Conservation (phyloP, 2,329 filamentous ascomycete genomes). For the Aspergillus vadensis region DNA sequence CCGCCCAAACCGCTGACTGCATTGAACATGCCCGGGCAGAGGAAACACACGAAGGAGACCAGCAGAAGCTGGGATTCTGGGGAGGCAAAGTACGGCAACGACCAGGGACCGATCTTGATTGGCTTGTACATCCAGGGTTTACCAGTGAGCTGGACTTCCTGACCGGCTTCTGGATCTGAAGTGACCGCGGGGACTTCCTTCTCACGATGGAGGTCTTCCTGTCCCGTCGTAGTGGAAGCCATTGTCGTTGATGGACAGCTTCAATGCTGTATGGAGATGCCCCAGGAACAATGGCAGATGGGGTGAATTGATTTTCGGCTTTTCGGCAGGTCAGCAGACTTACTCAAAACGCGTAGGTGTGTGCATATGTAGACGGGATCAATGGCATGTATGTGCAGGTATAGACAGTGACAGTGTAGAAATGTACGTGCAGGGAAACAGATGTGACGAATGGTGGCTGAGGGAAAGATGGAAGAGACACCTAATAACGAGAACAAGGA, state of each 20-base stretch:
- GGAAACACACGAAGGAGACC: conserved; percentile 70
- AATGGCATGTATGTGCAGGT: neutral
- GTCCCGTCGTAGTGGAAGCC: conserved; percentile 14
- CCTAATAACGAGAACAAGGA: neutral
- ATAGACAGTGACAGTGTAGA: neutral
- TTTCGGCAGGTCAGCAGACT: neutral
- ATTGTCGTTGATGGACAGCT: conserved; percentile 6
- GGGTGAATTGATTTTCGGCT: neutral
- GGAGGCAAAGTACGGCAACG: conserved; percentile 70
- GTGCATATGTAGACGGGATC: neutral
- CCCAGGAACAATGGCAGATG: neutral
- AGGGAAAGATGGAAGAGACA: neutral
- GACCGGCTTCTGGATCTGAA: conserved; percentile 28
- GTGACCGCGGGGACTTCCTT: conserved; percentile 20
- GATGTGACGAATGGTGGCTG: neutral
- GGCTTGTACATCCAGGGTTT: conserved; percentile 68
- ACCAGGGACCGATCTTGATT: conserved; percentile 55
- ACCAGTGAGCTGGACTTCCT: conserved; percentile 29
- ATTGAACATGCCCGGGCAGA: conserved; percentile 75
- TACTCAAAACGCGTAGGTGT: neutral
- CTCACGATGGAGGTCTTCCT: conserved; percentile 15
- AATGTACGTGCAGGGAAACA: neutral
- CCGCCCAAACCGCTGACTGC: conserved; percentile 67
- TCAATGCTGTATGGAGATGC: neutral
- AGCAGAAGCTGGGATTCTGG: conserved; percentile 71